A percentile compares a stretch with the other conserved stretches of the same genome.
Conservation (phyloP, 129 eudicot species). For the Lonicera japonica region DNA sequence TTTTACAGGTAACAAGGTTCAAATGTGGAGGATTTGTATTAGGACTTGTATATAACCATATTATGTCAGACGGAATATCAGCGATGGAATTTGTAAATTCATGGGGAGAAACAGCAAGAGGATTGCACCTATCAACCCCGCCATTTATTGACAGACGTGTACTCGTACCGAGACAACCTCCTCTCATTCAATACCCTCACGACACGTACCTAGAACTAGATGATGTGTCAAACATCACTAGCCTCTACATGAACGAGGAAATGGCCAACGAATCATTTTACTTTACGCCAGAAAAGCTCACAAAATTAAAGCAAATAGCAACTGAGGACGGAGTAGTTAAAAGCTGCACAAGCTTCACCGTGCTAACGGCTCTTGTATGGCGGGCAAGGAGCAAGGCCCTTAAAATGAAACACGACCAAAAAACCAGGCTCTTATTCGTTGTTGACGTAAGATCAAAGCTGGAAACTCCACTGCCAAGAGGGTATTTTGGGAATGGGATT, state of each 20-base stretch:
- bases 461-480: background rate
- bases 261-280: background rate
- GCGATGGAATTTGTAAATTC: constrained; percentile 1
- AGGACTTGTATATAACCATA: background rate
- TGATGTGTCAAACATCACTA: background rate
- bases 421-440: background rate
- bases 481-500: constrained; percentile 10
- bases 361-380: background rate
- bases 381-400: background rate
- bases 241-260: background rate
- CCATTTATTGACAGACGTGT: background rate
- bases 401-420: background rate
- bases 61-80: constrained; percentile 1
- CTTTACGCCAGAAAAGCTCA: background rate
- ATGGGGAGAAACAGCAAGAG: constrained; percentile 3
- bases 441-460: constrained; percentile 1
- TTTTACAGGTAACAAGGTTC: constrained; percentile 2
- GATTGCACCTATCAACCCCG: background rate
- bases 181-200: constrained; percentile 1
- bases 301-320: background rate
- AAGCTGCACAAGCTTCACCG: background rate
- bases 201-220: background rate
- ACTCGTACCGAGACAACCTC: background rate
- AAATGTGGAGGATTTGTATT: constrained; percentile 1
- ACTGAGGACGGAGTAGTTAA: background rate